Evolutionary conservation across 2,329 filamentous ascomycete species (phyloP).

Genomic region (Neurospora sp.): DNA sequence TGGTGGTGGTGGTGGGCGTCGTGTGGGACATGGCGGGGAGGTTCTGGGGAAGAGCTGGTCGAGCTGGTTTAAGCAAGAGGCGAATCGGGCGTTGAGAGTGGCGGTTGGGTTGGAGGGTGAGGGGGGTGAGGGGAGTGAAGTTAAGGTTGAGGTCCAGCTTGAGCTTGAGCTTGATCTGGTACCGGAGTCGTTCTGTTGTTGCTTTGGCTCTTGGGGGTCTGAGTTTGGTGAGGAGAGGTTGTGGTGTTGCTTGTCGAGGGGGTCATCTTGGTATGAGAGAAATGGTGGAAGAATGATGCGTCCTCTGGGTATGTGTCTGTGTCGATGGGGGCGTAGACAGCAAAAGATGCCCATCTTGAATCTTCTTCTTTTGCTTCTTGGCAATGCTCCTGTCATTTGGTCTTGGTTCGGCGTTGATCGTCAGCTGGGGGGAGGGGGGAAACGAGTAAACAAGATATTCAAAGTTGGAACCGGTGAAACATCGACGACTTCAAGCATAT

Average conservation of each 20-base stretch:
- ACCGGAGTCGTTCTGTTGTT: neutral
- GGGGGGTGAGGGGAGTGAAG: neutral
- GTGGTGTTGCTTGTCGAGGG: neutral
- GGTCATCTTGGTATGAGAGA: neutral
- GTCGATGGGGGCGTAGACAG: neutral
- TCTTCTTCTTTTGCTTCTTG: neutral
- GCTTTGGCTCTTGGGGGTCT: no score
- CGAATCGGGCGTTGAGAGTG: neutral
- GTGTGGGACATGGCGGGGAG: neutral
- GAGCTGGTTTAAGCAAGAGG: neutral
- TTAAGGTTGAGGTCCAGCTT: neutral
- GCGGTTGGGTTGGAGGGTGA: neutral
- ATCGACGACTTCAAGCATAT: no score
- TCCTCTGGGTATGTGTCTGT: neutral
- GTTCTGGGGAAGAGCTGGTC: neutral
- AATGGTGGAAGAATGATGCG: neutral
- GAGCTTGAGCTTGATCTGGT: neutral
- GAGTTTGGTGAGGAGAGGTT: neutral
- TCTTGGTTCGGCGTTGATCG: no score
- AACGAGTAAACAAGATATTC: neutral
- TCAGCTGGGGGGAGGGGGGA: no score
- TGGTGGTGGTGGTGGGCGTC: neutral
- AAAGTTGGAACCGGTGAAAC: no score
- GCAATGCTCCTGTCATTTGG: no score
- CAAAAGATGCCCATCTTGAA: neutral